Conservation (phyloP, 371 early-diverging fungal genomes). For the Rhizopus arrhizus region DNA sequence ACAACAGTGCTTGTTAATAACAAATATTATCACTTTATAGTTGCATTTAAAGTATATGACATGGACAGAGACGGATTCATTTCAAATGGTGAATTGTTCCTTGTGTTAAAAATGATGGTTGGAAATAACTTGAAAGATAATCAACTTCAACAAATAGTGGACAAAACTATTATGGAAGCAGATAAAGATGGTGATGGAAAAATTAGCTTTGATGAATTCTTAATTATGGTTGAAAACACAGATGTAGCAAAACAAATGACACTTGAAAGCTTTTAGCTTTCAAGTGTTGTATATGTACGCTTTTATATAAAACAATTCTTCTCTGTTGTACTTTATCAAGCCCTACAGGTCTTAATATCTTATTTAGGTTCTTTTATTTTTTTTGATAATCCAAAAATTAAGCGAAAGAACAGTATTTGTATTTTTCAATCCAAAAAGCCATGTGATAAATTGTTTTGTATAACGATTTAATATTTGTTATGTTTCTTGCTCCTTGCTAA, state of each 20-base stretch:
- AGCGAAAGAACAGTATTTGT: too few relatives aligned
- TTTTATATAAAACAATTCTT: not conserved
- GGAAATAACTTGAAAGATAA: constrained; percentile 92
- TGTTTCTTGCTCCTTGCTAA: too few relatives aligned
- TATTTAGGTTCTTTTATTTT: too few relatives aligned
- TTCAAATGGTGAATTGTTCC: constrained; percentile 95
- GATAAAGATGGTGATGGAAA: constrained; percentile 94
- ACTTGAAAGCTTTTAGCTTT: constrained; percentile 67
- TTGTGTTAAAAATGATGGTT: constrained; percentile 98
- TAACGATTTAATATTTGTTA: too few relatives aligned
- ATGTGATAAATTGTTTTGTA: too few relatives aligned
- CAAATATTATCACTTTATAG: constrained; percentile 41
- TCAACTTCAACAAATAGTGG: constrained; percentile 98
- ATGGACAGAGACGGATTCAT: constrained; percentile 98
- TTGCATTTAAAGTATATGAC: constrained; percentile 98
- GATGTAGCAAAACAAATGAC: constrained; percentile 96
- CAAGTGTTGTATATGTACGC: not conserved
- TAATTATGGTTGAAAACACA: constrained; percentile 87
- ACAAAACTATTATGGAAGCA: constrained; percentile 98
- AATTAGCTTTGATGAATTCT: constrained; percentile 95
- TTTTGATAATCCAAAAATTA: too few relatives aligned
- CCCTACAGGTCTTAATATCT: too few relatives aligned
- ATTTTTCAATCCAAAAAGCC: too few relatives aligned
- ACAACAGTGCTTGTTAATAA: not conserved
- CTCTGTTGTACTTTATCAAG: too few relatives aligned